These are phyloP conservation scores for Dendrobium chrysotoxum DNA, from an alignment of 106 monocot genomes.

Conservation along the genomic window DNA sequence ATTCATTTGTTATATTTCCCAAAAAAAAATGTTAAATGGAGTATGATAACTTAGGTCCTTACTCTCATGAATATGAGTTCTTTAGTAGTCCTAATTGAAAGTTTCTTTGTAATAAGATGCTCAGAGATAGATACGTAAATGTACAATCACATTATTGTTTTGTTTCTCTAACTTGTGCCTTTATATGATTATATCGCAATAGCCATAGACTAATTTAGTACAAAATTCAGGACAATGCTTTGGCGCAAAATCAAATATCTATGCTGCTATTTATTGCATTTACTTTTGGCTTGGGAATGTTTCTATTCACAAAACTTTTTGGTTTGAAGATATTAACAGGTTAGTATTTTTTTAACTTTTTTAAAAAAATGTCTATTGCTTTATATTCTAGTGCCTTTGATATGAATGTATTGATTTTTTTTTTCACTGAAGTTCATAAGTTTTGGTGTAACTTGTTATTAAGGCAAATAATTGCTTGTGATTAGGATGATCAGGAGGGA, in stretches of 20 bases:
- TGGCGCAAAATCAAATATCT: conserved; percentile 88
- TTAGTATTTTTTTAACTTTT: conserved; percentile 11
- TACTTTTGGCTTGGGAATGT: conserved; percentile 72
- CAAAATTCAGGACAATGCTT: conserved; percentile 53
- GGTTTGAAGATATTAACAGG: conserved; percentile 60
- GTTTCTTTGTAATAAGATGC: too few species aligned
- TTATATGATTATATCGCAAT: not conserved
- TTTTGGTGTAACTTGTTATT: too few species aligned
- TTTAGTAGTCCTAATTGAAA: not conserved
- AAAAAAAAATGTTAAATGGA: not conserved
- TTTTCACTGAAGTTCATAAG: too few species aligned
- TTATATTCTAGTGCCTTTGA: too few species aligned
- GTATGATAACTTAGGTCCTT: not conserved
- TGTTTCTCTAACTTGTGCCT: not conserved
- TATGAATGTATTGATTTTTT: too few species aligned
- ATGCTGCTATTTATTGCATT: conserved; percentile 88
- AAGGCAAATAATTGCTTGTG: too few species aligned
- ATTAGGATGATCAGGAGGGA: too few species aligned
- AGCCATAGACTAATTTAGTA: not conserved
- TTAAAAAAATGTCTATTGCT: too few species aligned
- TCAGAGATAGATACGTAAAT: not conserved
- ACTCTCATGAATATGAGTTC: not conserved
- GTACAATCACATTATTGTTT: not conserved
- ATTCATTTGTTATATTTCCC: not conserved
- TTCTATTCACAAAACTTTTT: conserved; percentile 67